phyloP scores from a whole-genome alignment of 2,329 filamentous ascomycete species.

The Neocucurbitaria cava region DNA sequence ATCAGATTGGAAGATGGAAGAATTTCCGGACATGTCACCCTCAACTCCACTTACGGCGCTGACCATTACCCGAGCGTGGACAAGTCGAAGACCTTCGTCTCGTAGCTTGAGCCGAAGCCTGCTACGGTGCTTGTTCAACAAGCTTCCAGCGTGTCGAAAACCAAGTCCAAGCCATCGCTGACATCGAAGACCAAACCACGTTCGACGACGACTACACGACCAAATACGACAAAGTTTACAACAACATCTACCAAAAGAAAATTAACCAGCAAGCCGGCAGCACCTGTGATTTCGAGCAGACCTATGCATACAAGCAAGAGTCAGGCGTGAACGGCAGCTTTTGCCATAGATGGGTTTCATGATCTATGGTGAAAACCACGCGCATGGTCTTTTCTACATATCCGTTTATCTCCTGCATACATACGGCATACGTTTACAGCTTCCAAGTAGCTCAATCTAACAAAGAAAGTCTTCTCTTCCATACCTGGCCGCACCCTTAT shows the following conservation, averaged over 20 bases:
- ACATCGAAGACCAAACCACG: neutral
- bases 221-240: neutral
- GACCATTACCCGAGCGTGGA: constrained; percentile 58
- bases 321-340: neutral
- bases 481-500: no score
- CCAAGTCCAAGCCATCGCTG: neutral
- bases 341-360: neutral
- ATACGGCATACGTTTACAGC: neutral
- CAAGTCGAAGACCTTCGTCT: constrained; percentile 10
- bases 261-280: neutral
- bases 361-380: neutral
- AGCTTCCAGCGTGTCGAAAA: neutral
- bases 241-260: neutral
- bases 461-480: neutral
- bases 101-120: constrained; percentile 5
- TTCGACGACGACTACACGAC: neutral
- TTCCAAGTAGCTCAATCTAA: neutral
- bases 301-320: neutral
- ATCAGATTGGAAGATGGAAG: constrained; percentile 65
- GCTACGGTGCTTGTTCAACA: neutral
- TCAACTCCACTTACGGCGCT: constrained; percentile 67
- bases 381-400: neutral
- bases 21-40: constrained; percentile 58
- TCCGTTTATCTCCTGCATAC: neutral
- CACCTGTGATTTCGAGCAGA: neutral